A percentile compares a stretch with the other conserved stretches of the same genome.
Evolutionary conservation across 2,329 filamentous ascomycete species (phyloP).

Genomic region (Aspergillus nomiae): DNA sequence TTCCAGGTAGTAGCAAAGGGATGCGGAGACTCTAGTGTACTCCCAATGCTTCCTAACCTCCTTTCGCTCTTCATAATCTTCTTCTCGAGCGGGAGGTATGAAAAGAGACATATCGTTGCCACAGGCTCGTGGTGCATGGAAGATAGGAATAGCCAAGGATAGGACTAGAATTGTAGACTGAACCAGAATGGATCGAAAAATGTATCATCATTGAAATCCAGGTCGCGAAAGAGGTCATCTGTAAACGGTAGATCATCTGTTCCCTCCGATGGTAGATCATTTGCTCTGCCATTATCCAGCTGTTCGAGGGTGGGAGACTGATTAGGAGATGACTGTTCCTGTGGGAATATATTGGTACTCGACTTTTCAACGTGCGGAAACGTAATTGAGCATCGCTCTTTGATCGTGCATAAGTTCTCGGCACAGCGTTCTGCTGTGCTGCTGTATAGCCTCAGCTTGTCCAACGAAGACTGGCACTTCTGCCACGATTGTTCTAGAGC

Average conservation of each 20-base stretch:
- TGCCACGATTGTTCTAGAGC: background rate
- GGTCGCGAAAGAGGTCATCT: background rate
- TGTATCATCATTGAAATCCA: background rate
- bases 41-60: background rate
- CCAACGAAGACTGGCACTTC: background rate
- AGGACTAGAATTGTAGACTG: background rate
- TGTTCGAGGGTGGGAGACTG: background rate
- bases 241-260: background rate
- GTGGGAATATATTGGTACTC: background rate
- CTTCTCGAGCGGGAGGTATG: background rate
- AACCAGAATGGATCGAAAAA: constrained; percentile 1
- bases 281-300: background rate
- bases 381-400: background rate
- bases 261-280: background rate
- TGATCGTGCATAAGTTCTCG: background rate
- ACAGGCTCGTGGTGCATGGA: background rate
- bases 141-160: background rate
- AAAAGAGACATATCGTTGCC: background rate
- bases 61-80: background rate
- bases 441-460: background rate
- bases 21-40: background rate
- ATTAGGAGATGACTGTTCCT: background rate
- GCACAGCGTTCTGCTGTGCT: background rate
- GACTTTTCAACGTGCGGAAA: background rate
- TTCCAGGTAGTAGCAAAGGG: background rate